Evolutionary conservation across 805 yeast species (phyloP).

Genomic region (Pichia pseudocactophila): DNA sequence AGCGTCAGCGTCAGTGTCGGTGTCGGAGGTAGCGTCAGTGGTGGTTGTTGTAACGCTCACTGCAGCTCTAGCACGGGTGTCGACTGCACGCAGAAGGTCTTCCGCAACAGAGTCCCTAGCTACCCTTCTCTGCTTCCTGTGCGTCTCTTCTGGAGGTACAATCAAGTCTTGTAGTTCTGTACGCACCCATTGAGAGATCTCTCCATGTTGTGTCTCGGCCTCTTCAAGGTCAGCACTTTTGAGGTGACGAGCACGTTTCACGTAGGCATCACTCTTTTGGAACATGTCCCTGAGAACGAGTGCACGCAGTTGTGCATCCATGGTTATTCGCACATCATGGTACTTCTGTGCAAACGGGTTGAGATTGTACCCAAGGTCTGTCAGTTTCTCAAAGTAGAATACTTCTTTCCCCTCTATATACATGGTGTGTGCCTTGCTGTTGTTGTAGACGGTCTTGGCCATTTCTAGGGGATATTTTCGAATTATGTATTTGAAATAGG

Average conservation of each 20-base stretch:
- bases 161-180: slow-evolving; percentile 12
- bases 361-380: slow-evolving; percentile 10
- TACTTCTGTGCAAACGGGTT: slow-evolving; percentile 25
- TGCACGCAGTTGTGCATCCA: slow-evolving; percentile 13
- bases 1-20: too few relatives aligned
- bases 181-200: slow-evolving; percentile 20
- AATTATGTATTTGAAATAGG: slow-evolving; percentile 26
- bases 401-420: neutral
- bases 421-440: slow-evolving; percentile 3
- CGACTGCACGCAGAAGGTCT: too few relatives aligned
- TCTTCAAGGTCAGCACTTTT: slow-evolving; percentile 9
- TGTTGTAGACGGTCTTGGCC: slow-evolving; percentile 19
- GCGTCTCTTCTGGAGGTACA: neutral
- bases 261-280: slow-evolving; percentile 17
- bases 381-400: slow-evolving; percentile 12
- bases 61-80: too few relatives aligned
- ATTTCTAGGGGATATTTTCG: slow-evolving; percentile 18
- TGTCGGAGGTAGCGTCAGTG: too few relatives aligned
- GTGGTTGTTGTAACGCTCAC: too few relatives aligned
- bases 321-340: slow-evolving; percentile 17
- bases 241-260: slow-evolving; percentile 10
- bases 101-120: slow-evolving; percentile 10
- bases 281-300: slow-evolving; percentile 23
- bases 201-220: slow-evolving; percentile 10
- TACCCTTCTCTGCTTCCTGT: slow-evolving; percentile 9